Evolutionary conservation across 306 rosid genomes (phyloP), one percentile per base, ranked within the genome.

Genomic region (Inga leiocalycina): DNA sequence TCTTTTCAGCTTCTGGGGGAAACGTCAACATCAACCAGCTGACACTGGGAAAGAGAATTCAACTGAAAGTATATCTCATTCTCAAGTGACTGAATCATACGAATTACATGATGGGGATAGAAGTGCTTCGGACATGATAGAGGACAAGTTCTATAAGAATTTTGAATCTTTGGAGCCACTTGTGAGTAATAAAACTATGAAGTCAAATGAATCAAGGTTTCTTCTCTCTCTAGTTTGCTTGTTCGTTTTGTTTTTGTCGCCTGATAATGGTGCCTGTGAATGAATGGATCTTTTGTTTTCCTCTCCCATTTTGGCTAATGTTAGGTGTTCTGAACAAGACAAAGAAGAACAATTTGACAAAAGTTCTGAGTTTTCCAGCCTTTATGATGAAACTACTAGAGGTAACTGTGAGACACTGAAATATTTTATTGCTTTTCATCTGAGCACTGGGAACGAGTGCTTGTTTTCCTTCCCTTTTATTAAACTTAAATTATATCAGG

Each of bases 131-230:
- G 83, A 84, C 59, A 77, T 76, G 57, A 45, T 82, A 34, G 81
- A 88, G 80, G 84, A 87, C 79, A 84, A 81, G 76, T 75, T 77
- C 57, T 71, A 78, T 24, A 30, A 81, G 79, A 41, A 66, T 75
- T 17, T 80, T 82, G 86, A 85, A 83, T 83, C 85, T 65, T 67
- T 75, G 61, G 82, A 84, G 75, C 73, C 85, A 75, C 74, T 45
- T 62, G 39, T 49, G 45, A 75, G 77, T 68, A 69, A 82, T 81
- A 78, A 74, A 79, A 81, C 64, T 79, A 80, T 74, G 56, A 86
- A 85, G 70, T 87, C 84, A 62, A 67, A 85, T 71, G 37, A 81
- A 77, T 88, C 89, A 68, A 93, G 96, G 98, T 93, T 82, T 83
- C 65, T 76, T 17, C 43, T 71, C 41, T 77, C 39, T 85, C 71